Base-by-base conservation (phyloP, 495 filamentous ascomycete species). In the Hypoxylon intermedium region DNA sequence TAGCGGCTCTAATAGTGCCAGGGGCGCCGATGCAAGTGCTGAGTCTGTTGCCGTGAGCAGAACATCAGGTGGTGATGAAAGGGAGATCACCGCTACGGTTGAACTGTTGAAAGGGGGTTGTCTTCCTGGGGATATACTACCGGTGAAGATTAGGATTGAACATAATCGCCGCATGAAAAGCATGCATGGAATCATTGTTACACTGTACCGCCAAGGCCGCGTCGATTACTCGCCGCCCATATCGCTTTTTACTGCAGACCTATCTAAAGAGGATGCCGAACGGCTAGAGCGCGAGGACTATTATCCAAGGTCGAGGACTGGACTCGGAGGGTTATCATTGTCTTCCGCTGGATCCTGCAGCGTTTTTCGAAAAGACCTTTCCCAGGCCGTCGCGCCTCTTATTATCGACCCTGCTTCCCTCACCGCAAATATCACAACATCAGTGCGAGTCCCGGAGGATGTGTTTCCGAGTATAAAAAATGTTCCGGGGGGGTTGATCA, bases 331-430 rank as follows among this genome's bases (percentile, higher is more conserved):
- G 6, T 79, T 96, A 16, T 94, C 92, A 0, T 77, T 96, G 26
- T 88, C 89, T 1, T 90, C 90, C 3, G 86, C 87, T 23, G 89
- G 89, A 11, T 89, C 89, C 7, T 92, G 84, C 68, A 92, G 93
- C 67, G 81, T 92, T 18, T 98, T 96, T 67, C 89, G 95, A 38
- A 97, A 98, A 70, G 94, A 98, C 67, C 76, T 98, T 0, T 86
- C 88, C 6, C 94, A 98, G 64, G 87, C 87, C 0, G 89, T 95
- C 62, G 85, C 87, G 5, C 92, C 95, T 3, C 76, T 98, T 21
- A 89, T 95, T 40, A 83, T 98, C 19, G 87, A 98, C 60, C 92
- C 91, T 1, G 75, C 72, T 12, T 90, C 84, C n/a, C 81, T 97
- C 53, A 87, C 85, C 13, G 83, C 90, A 0, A 84, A 85, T 45